Conservation (phyloP, 495 filamentous ascomycete genomes). For the Aspergillus carlsbadensis region DNA sequence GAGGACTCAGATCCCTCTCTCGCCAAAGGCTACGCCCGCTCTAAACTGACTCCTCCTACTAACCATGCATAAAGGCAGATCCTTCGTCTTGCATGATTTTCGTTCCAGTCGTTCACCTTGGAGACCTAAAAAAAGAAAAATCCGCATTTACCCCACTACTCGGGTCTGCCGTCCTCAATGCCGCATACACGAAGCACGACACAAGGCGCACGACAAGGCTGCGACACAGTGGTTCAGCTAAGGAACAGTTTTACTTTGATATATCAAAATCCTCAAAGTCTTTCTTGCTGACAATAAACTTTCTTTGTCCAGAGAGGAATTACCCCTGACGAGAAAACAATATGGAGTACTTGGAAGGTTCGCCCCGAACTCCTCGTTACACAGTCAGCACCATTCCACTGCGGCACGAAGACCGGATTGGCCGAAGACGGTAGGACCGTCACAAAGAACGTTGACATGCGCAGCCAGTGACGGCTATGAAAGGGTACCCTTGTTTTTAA, state of each 20-base stretch:
- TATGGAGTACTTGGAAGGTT: conserved; percentile 15
- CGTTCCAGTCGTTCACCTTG: neutral
- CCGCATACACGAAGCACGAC: neutral
- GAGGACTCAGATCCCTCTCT: neutral
- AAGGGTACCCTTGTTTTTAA: conserved; percentile 4
- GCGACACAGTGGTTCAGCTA: neutral
- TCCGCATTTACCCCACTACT: neutral
- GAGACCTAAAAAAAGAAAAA: conserved; percentile 10
- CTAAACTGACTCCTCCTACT: neutral
- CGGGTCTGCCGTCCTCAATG: neutral
- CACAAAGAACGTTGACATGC: conserved; percentile 1
- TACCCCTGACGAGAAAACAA: conserved; percentile 1
- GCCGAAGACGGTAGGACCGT: neutral
- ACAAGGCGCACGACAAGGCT: conserved; percentile 8
- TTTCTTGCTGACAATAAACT: conserved; percentile 3
- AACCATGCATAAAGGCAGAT: neutral
- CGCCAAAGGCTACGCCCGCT: neutral
- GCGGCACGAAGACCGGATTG: neutral
- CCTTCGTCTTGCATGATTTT: neutral
- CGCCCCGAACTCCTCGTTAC: conserved; percentile 16
- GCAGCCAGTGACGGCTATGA: conserved; percentile 12
- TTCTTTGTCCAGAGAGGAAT: neutral
- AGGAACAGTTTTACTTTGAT: neutral
- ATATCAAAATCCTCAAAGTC: neutral
- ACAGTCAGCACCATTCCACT: conserved; percentile 1